Evolutionary conservation across 306 rosid species (phyloP).

Genomic region (Vachellia collinsii): DNA sequence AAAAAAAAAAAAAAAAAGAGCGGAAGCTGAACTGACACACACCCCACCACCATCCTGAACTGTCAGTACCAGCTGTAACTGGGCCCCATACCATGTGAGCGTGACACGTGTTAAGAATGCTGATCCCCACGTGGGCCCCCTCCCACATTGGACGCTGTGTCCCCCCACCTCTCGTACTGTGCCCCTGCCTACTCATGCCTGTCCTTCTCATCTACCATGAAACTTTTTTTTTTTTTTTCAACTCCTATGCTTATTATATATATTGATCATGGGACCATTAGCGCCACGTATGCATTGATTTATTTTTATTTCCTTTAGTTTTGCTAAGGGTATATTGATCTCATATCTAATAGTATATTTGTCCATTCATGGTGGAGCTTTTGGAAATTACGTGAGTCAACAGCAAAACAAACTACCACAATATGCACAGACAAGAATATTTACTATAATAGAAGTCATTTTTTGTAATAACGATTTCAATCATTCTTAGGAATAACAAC

Average conservation of each 20-base stretch:
- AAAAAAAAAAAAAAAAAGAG: not conserved
- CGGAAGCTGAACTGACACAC: constrained; percentile 4
- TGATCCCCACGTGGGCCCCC: constrained; percentile 15
- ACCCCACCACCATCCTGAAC: constrained; percentile 15
- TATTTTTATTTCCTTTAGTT: too few relatives aligned
- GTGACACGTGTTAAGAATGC: constrained; percentile 11
- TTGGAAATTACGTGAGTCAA: too few relatives aligned
- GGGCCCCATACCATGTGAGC: constrained; percentile 29
- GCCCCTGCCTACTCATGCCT: not conserved
- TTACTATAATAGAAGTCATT: too few relatives aligned
- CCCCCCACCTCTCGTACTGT: not conserved
- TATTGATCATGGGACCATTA: not conserved
- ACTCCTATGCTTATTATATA: not conserved
- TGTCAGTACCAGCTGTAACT: constrained; percentile 32
- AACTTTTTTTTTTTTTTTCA: not conserved
- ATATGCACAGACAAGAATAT: too few relatives aligned
- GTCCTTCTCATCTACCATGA: not conserved
- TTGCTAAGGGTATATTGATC: too few relatives aligned
- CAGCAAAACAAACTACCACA: too few relatives aligned
- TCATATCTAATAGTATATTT: too few relatives aligned
- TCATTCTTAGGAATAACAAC: too few relatives aligned
- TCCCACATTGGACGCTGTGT: constrained; percentile 20
- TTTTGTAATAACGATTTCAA: too few relatives aligned
- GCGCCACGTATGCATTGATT: not conserved
- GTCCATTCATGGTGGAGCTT: too few relatives aligned